Conservation (phyloP, 176 grass and related monocot genomes). For the Aegilops longissima region DNA sequence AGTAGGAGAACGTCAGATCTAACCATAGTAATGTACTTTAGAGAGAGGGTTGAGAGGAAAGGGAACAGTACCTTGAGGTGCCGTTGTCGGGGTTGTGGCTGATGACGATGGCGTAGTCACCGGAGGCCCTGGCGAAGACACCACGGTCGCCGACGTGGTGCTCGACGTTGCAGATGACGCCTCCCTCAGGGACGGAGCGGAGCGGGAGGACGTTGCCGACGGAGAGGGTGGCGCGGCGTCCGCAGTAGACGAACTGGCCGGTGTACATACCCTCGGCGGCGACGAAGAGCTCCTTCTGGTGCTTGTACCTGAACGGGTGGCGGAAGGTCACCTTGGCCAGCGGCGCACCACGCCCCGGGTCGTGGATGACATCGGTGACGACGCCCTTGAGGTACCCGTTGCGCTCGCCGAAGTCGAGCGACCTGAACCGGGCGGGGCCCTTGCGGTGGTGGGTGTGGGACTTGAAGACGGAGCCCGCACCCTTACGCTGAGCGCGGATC, state of each 20-base stretch:
- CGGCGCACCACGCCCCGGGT: slow-evolving; percentile 84
- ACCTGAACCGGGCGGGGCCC: slow-evolving; percentile 80
- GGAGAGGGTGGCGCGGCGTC: slow-evolving; percentile 75
- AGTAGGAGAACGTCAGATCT: not conserved
- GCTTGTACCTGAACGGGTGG: slow-evolving; percentile 91
- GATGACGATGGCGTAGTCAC: slow-evolving; percentile 92
- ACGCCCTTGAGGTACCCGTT: slow-evolving; percentile 92
- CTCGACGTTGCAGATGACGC: slow-evolving; percentile 92
- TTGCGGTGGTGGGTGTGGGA: slow-evolving; percentile 99
- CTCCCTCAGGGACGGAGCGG: slow-evolving; percentile 77
- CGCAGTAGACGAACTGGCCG: slow-evolving; percentile 92
- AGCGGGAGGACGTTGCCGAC: slow-evolving; percentile 87
- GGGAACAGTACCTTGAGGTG: slow-evolving; percentile 47
- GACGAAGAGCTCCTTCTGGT: slow-evolving; percentile 95
- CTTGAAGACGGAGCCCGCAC: slow-evolving; percentile 86
- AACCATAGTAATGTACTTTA: not conserved
- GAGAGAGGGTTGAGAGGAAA: not conserved
- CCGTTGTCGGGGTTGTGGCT: slow-evolving; percentile 93
- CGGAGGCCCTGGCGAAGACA: slow-evolving; percentile 69
- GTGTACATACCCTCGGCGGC: slow-evolving; percentile 97
- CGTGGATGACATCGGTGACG: slow-evolving; percentile 88
- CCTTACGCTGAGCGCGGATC: slow-evolving; percentile 95
- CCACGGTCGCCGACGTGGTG: slow-evolving; percentile 92
- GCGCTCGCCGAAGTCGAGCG: slow-evolving; percentile 95
- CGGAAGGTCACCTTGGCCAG: slow-evolving; percentile 89